Conservation (phyloP, 148 eudicot species). For the Limonium bicolor region DNA sequence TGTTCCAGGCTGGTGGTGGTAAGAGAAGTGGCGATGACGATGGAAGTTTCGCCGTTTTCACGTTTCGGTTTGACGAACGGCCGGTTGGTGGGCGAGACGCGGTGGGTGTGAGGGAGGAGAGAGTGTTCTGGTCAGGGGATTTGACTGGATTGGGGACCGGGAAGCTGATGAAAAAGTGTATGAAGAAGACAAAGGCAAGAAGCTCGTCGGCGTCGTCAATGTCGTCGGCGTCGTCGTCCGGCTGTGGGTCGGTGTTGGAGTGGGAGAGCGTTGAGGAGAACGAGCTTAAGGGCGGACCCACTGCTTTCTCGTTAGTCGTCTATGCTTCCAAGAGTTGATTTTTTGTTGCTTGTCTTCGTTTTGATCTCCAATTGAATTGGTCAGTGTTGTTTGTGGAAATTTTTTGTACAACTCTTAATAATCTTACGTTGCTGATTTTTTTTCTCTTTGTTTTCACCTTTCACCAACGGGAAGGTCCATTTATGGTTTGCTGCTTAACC, state of each 20-base stretch:
- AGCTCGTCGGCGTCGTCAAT: slow-evolving; percentile 39
- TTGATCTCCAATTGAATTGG: no score
- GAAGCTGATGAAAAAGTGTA: slow-evolving; percentile 34
- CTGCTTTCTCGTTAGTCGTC: slow-evolving; percentile 66
- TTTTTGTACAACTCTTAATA: no score
- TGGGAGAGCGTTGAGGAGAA: slow-evolving; percentile 82
- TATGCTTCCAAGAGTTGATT: slow-evolving; percentile 59
- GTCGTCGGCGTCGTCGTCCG: slow-evolving; percentile 33
- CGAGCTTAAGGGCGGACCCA: slow-evolving; percentile 52
- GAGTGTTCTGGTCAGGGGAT: slow-evolving; percentile 23
- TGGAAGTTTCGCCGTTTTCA: slow-evolving; percentile 56
- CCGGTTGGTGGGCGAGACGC: not conserved
- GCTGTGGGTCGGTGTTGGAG: slow-evolving; percentile 65
- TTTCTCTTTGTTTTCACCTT: no score
- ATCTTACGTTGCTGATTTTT: no score
- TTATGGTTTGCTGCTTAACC: no score
- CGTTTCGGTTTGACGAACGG: slow-evolving; percentile 40
- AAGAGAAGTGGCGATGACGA: slow-evolving; percentile 10
- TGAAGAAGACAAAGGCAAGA: slow-evolving; percentile 16
- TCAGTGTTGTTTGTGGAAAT: no score
- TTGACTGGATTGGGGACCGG: slow-evolving; percentile 45
- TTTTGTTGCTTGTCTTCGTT: no score
- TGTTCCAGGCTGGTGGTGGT: slow-evolving; percentile 24
- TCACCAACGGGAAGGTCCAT: no score
- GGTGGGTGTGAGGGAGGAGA: not conserved